Conservation (phyloP, 441 rosid genomes). For the Adansonia rubrostipa region DNA sequence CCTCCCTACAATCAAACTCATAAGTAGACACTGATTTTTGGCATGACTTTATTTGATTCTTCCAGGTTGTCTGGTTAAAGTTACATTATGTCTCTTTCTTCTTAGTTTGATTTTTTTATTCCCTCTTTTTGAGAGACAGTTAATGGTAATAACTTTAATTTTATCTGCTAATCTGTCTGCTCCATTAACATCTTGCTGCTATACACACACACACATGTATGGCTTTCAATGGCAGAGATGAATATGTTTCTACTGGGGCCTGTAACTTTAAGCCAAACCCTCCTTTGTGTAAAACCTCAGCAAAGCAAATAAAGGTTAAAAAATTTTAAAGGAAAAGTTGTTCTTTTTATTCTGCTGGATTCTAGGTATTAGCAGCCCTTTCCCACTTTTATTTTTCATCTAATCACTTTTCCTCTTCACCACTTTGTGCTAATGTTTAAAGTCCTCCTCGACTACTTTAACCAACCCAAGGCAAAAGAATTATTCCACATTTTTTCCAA, state of each 20-base stretch:
- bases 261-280: conserved; percentile 21
- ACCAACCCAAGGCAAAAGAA: background rate
- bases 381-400: conserved; percentile 13
- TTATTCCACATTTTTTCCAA: conserved; percentile 13
- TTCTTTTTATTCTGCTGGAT: conserved; percentile 30
- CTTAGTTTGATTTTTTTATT: background rate
- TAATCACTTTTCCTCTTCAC: conserved; percentile 29
- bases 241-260: background rate
- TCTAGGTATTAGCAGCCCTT: background rate
- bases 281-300: conserved; percentile 34
- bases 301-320: conserved; percentile 30
- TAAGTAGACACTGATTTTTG: conserved; percentile 2
- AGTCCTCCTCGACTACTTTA: conserved; percentile 23
- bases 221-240: conserved; percentile 11
- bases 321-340: conserved; percentile 25
- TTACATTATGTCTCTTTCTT: conserved; percentile 15
- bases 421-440: conserved; percentile 8
- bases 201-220: too few species aligned
- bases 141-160: conserved; percentile 9
- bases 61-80: conserved; percentile 24
- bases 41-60: conserved; percentile 24
- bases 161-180: conserved; percentile 23
- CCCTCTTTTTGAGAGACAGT: background rate
- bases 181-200: conserved; percentile 4
- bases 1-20: too few species aligned